Percentiles rank a stretch among this genome's conserved stretches.
Evolutionary conservation across 2,329 filamentous ascomycete genomes (phyloP).

Genomic region (Paecilomyces variotii): DNA sequence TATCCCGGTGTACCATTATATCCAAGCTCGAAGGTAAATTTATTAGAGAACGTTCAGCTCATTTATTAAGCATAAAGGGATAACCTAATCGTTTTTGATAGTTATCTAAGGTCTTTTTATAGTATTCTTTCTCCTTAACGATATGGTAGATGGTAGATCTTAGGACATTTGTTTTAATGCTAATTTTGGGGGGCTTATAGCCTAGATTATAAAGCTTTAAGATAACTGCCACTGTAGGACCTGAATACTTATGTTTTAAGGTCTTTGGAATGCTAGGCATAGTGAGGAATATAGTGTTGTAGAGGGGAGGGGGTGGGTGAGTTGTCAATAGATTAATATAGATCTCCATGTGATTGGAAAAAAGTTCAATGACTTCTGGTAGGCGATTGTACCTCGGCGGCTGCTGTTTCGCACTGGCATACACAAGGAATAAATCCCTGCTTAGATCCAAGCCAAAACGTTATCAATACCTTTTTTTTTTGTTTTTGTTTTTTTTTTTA

Average conservation of each 20-base stretch:
- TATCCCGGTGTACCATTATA: neutral
- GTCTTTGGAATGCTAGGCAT: neutral
- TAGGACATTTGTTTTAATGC: neutral
- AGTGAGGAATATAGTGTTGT: neutral
- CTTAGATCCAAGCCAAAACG: too few species aligned
- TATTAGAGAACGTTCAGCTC: neutral
- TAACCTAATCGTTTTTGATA: neutral
- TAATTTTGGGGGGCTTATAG: neutral
- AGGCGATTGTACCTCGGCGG: too few species aligned
- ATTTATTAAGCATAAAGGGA: neutral
- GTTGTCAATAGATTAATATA: neutral
- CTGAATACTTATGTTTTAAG: neutral
- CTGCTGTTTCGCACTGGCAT: too few species aligned
- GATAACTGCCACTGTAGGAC: neutral
- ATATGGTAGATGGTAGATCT: neutral
- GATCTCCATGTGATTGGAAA: neutral
- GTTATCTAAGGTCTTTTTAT: neutral
- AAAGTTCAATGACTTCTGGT: too few species aligned
- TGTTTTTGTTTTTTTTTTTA: too few species aligned
- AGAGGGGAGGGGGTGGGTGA: neutral
- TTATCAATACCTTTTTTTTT: too few species aligned
- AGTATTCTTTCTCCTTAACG: neutral
- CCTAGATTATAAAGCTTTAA: neutral
- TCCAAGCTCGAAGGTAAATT: neutral
- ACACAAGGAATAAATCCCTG: too few species aligned